Evolutionary conservation across 2,329 filamentous ascomycete species (phyloP).

Genomic region (Calonectria pauciramosa): DNA sequence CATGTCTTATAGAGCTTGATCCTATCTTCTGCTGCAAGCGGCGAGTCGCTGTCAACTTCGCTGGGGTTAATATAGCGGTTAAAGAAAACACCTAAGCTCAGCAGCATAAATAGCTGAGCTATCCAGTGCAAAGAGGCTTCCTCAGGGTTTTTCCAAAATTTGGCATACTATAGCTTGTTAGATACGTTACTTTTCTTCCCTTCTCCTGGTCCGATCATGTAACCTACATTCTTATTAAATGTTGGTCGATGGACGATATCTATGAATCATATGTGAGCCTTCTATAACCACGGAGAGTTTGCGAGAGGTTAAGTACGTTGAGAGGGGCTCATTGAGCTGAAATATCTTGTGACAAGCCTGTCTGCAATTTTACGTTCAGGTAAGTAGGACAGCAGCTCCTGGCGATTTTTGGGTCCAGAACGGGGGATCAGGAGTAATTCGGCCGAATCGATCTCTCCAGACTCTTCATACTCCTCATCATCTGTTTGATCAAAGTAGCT

Average conservation of each 20-base stretch:
- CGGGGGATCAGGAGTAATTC: slow-evolving; percentile 60
- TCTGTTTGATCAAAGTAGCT: slow-evolving; percentile 67
- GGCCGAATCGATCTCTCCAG: slow-evolving; percentile 53
- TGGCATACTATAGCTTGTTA: slow-evolving; percentile 57
- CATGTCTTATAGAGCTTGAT: slow-evolving; percentile 63
- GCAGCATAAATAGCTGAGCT: slow-evolving; percentile 64
- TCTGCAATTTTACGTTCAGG: slow-evolving; percentile 63
- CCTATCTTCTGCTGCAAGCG: slow-evolving; percentile 57
- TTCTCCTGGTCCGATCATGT: neutral
- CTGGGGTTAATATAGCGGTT: slow-evolving; percentile 59
- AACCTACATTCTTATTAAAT: slow-evolving; percentile 60
- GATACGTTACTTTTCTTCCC: neutral
- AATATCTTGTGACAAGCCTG: slow-evolving; percentile 66
- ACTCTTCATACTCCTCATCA: slow-evolving; percentile 51
- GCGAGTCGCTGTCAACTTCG: slow-evolving; percentile 59
- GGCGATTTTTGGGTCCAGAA: slow-evolving; percentile 55
- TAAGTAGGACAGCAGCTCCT: slow-evolving; percentile 62
- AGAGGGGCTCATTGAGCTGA: slow-evolving; percentile 66
- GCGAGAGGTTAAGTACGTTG: slow-evolving; percentile 54
- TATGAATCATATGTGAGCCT: slow-evolving; percentile 43
- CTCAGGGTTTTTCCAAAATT: slow-evolving; percentile 62
- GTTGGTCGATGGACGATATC: slow-evolving; percentile 67
- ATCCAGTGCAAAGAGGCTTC: slow-evolving; percentile 60
- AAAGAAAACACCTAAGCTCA: slow-evolving; percentile 59
- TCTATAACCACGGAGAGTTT: neutral